These are phyloP conservation scores for Kalmanozyma brasiliensis DNA, from an alignment of 1,284 basidiomycete species.

Conservation along the genomic window DNA sequence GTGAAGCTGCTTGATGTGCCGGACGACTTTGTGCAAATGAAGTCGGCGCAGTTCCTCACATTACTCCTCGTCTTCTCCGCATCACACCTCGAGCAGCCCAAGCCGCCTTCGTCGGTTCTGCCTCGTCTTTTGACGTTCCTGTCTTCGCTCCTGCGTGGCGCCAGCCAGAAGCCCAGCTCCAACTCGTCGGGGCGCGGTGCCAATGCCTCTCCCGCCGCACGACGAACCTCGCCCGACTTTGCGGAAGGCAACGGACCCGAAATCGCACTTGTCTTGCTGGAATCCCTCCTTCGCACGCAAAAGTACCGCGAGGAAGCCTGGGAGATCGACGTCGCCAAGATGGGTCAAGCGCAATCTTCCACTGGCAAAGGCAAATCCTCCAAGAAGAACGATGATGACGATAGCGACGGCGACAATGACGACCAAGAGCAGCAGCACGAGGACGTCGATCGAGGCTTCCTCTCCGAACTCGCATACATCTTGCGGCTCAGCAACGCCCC, in stretches of 20 bases:
- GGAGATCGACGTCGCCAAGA: conserved; percentile 64
- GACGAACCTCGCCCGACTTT: conserved; percentile 48
- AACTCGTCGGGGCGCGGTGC: conserved; percentile 5
- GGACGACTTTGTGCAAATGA: conserved; percentile 93
- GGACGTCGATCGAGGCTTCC: conserved; percentile 37
- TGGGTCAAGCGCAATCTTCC: conserved; percentile 21
- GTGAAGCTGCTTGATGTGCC: conserved; percentile 83
- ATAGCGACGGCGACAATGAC: conserved; percentile 4
- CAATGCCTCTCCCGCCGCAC: conserved; percentile 27
- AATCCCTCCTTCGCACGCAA: conserved; percentile 82
- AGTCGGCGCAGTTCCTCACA: conserved; percentile 86
- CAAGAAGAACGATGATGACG: conserved; percentile 24
- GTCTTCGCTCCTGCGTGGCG: conserved; percentile 30
- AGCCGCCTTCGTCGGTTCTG: conserved; percentile 35
- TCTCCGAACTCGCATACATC: conserved; percentile 52
- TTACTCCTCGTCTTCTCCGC: conserved; percentile 74
- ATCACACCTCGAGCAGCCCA: conserved; percentile 29
- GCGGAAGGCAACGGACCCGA: conserved; percentile 78
- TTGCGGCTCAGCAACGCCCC: conserved; percentile 43
- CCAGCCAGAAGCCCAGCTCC: conserved; percentile 26
- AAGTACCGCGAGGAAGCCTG: conserved; percentile 75
- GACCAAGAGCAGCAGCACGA: conserved; percentile 19
- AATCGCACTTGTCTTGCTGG: conserved; percentile 87
- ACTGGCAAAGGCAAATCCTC: conserved; percentile 22
- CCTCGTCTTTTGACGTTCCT: conserved; percentile 50